Conservation (phyloP, 257 asterid species). For the Paraleonurus japonicus region DNA sequence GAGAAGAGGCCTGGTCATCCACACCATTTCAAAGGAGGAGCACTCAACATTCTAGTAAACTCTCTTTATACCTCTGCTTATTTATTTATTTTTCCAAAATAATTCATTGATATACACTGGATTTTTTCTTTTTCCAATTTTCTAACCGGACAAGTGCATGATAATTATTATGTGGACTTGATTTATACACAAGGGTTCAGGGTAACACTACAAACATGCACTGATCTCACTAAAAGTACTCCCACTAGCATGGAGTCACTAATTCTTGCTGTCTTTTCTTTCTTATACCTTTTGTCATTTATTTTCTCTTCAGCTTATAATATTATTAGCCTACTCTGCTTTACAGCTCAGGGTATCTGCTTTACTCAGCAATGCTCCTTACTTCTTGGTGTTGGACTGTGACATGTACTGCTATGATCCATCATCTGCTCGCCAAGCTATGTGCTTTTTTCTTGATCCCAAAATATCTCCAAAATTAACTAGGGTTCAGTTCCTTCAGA, state of each 20-base stretch:
- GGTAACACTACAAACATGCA: not conserved
- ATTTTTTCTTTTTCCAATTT: not conserved
- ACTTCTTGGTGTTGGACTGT: constrained; percentile 52
- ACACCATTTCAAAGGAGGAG: constrained; percentile 86
- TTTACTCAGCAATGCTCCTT: constrained; percentile 66
- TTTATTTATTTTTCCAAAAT: not conserved
- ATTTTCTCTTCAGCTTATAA: not conserved
- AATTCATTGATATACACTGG: not conserved
- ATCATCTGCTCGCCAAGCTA: constrained; percentile 49
- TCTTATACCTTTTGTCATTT: not conserved
- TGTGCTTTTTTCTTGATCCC: constrained; percentile 54
- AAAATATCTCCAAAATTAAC: constrained; percentile 41
- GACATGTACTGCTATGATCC: constrained; percentile 58
- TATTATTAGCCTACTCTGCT: not conserved
- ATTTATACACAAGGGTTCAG: not conserved
- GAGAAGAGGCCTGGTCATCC: constrained; percentile 60
- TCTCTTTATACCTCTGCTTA: constrained; percentile 2
- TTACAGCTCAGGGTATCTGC: constrained; percentile 73
- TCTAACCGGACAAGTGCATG: not conserved
- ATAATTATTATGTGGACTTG: not conserved
- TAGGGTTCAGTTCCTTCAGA: constrained; percentile 73
- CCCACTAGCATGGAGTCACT: not conserved
- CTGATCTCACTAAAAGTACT: constrained; percentile 3
- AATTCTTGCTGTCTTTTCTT: not conserved
- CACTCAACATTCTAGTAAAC: constrained; percentile 59